Conservation (phyloP, 2,329 filamentous ascomycete genomes). For the Claviceps sorghi region DNA sequence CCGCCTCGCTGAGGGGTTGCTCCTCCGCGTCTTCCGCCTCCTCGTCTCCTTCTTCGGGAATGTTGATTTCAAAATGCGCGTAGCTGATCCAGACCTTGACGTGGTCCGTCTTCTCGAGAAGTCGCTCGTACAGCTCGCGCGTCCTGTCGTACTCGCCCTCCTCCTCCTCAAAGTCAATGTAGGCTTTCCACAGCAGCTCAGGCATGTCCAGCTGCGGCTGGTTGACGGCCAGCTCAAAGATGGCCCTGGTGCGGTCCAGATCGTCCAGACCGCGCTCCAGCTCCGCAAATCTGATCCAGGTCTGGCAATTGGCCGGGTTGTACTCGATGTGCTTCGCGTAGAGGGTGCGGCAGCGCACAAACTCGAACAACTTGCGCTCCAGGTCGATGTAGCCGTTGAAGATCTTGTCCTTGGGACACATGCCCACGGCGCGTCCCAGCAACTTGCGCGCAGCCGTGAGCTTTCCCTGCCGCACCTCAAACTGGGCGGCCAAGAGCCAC, state of each 20-base stretch:
- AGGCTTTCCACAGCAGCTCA: conserved; percentile 92
- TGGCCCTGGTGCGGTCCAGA: conserved; percentile 70
- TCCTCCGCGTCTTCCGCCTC: conserved; percentile 42
- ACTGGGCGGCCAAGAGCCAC: conserved; percentile 87
- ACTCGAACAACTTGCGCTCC: conserved; percentile 88
- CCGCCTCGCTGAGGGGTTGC: conserved; percentile 61
- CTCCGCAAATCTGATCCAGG: conserved; percentile 94
- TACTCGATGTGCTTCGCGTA: conserved; percentile 91
- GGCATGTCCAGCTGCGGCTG: conserved; percentile 89
- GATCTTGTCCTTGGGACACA: conserved; percentile 90
- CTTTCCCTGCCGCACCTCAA: conserved; percentile 78
- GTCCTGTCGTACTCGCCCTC: conserved; percentile 81
- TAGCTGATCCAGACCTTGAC: conserved; percentile 99
- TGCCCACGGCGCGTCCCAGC: conserved; percentile 76
- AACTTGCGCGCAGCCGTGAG: conserved; percentile 72
- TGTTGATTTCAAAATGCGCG: conserved; percentile 94
- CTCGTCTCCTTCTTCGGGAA: conserved; percentile 57
- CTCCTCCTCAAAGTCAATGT: conserved; percentile 97
- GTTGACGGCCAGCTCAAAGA: conserved; percentile 78
- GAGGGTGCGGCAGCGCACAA: conserved; percentile 74
- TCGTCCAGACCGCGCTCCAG: conserved; percentile 86
- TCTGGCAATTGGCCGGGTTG: conserved; percentile 79
- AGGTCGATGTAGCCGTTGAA: conserved; percentile 90
- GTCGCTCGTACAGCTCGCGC: conserved; percentile 70
- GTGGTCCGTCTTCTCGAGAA: conserved; percentile 90